A percentile compares a stretch with the other conserved stretches of the same genome.
Conservation (phyloP, 2,329 filamentous ascomycete genomes). For the Fusarium brachygibbosum region DNA sequence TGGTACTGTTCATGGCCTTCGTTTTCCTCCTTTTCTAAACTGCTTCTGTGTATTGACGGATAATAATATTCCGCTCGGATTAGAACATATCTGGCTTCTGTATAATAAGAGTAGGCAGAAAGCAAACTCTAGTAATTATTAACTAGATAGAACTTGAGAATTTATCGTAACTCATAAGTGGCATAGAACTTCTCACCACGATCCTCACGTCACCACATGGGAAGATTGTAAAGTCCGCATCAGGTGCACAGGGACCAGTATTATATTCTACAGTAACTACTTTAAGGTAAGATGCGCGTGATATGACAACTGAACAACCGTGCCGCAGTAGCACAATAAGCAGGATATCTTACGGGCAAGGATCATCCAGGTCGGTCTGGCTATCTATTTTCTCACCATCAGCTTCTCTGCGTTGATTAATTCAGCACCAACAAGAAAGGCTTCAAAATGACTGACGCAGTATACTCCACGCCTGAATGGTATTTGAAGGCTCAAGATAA, state of each 20-base stretch:
- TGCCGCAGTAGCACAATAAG: neutral
- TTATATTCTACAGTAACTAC: neutral
- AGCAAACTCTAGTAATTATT: neutral
- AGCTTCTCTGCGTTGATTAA: neutral
- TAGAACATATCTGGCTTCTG: too few species aligned
- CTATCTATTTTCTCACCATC: neutral
- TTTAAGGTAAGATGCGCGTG: too few species aligned
- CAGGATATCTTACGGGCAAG: neutral
- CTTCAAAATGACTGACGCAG: neutral
- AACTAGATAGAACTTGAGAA: neutral
- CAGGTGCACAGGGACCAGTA: too few species aligned
- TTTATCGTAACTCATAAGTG: neutral
- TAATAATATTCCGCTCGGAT: neutral
- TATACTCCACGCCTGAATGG: constrained; percentile 19
- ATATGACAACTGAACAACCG: neutral
- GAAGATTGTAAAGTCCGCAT: neutral
- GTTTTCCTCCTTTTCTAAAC: neutral
- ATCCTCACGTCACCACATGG: accelerated
- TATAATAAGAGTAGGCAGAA: neutral
- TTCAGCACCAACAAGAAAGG: neutral
- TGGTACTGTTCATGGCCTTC: neutral
- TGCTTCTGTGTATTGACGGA: neutral
- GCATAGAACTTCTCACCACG: neutral
- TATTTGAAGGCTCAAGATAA: constrained; percentile 12
- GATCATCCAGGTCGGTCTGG: neutral